A percentile compares a stretch with the other conserved stretches of the same genome.
These are phyloP conservation scores for Monosporozyma unispora DNA, from an alignment of 805 yeast species.

Conservation along the genomic window DNA sequence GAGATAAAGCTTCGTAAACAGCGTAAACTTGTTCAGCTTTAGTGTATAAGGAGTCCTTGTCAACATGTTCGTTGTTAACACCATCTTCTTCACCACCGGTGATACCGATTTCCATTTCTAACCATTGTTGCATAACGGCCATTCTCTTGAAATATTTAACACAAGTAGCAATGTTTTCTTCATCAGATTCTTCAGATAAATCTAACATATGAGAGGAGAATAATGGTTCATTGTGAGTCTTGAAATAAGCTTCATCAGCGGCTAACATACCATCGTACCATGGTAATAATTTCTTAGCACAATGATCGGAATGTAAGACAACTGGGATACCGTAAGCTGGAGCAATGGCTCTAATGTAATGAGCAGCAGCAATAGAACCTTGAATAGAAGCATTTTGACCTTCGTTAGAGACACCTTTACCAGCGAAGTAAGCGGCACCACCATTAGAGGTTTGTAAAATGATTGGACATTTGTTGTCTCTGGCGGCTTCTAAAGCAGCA, in stretches of 20 bases:
- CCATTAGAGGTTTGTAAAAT: conserved; percentile 96
- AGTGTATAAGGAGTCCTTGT: conserved; percentile 83
- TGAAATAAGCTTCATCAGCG: conserved; percentile 91
- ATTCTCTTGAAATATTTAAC: conserved; percentile 90
- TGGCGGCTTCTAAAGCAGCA: conserved; percentile 96
- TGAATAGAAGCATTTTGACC: conserved; percentile 91
- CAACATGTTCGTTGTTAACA: conserved; percentile 94
- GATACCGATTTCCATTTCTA: conserved; percentile 99
- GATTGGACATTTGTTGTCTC: conserved; percentile 90
- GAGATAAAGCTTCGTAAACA: conserved; percentile 81
- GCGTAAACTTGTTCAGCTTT: conserved; percentile 88
- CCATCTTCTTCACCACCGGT: conserved; percentile 99
- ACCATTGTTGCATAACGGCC: conserved; percentile 91
- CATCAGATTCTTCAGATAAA: conserved; percentile 92
- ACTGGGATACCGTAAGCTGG: conserved; percentile 97
- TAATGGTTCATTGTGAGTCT: conserved; percentile 82
- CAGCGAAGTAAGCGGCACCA: conserved; percentile 99
- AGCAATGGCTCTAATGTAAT: conserved; percentile 92
- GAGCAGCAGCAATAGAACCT: conserved; percentile 96
- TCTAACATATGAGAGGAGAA: conserved; percentile 99
- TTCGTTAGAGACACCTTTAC: conserved; percentile 93
- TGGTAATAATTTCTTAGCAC: conserved; percentile 95
- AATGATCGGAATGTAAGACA: conserved; percentile 94
- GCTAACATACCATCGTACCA: conserved; percentile 98
- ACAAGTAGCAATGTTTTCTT: conserved; percentile 90